phyloP scores from a whole-genome alignment of 2,329 filamentous ascomycete species.

The Lachnellula hyalina region DNA sequence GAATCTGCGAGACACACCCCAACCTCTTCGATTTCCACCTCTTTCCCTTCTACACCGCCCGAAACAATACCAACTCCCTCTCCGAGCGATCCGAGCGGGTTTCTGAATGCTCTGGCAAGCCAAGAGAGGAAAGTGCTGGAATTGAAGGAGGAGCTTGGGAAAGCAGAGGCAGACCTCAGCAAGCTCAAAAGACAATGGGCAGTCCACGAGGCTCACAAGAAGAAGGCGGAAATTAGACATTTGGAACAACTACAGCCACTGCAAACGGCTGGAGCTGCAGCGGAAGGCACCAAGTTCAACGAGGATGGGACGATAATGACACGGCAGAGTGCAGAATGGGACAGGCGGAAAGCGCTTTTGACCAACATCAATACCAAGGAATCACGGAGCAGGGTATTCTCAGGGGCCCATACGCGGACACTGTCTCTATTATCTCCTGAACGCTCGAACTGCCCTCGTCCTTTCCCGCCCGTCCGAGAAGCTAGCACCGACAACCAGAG shows the following conservation, averaged over 20 bases:
- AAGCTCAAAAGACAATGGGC: constrained; percentile 82
- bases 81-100: constrained; percentile 34
- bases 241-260: constrained; percentile 54
- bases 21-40: constrained; percentile 24
- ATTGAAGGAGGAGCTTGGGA: constrained; percentile 79
- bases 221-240: constrained; percentile 60
- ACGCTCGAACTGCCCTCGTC: constrained; percentile 22
- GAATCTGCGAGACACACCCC: constrained; percentile 27
- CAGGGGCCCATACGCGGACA: constrained; percentile 56
- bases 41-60: constrained; percentile 25
- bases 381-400: constrained; percentile 59
- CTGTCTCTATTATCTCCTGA: constrained; percentile 75
- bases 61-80: constrained; percentile 20
- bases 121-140: constrained; percentile 90
- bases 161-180: constrained; percentile 72
- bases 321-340: constrained; percentile 53
- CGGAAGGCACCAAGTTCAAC: constrained; percentile 8
- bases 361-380: constrained; percentile 41
- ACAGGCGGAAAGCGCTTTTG: constrained; percentile 66
- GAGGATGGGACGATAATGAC: constrained; percentile 22
- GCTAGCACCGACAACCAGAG: constrained; percentile 29
- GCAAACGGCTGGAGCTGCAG: constrained; percentile 25
- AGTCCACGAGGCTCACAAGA: constrained; percentile 68
- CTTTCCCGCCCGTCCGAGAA: constrained; percentile 32
- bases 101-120: constrained; percentile 84